Evolutionary conservation across 2,329 filamentous ascomycete species (phyloP), one percentile per base, ranked within the genome.

Genomic region (Exophiala alcalophila): DNA sequence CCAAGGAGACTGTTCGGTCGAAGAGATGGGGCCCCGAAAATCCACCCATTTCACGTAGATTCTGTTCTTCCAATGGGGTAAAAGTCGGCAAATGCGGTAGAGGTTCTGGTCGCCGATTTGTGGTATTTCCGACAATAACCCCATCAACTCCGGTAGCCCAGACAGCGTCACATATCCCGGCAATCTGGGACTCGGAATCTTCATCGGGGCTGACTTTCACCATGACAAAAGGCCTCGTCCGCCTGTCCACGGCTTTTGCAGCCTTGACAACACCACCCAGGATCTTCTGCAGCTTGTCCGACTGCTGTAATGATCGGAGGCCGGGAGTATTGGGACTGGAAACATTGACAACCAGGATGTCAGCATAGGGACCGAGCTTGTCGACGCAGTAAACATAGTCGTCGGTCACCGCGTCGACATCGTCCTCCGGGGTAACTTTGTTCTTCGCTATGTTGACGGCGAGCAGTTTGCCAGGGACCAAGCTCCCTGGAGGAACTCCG

Each of bases 131-230:
- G 3, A 98, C 91, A 50, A 98, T 96, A 24, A 98, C 81, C 19
- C 92, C 92, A 57, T 96, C 90, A 2, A 97, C 90, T 5, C 90
- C 90, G 47, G 86, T 88, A 54, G 74, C 73, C 72, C 81, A 84
- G 9, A 95, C 82, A 0, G 90, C 90, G 56, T 89, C 79, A 48
- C 88, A 91, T 42, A 98, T 94, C 6, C 90, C 92, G 28, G 83
- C 77, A 49, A 98, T 79, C 62, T 98, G 89, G 42, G 81, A 72
- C 38, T 89, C 81, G 14, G 84, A 80, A 62, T 96, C 88, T 67
- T 97, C 92, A 57, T 98, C 92, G 0, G 92, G 92, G 46, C 87
- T 94, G 14, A 98, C 91, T 71, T 98, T 98, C 58, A 98, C 92
- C 87, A 98, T 95, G 44, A 98, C 87, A 44, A 74, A 80, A 0